phyloP scores from a whole-genome alignment of 148 eudicot genomes.

The Spergularia bocconei region DNA sequence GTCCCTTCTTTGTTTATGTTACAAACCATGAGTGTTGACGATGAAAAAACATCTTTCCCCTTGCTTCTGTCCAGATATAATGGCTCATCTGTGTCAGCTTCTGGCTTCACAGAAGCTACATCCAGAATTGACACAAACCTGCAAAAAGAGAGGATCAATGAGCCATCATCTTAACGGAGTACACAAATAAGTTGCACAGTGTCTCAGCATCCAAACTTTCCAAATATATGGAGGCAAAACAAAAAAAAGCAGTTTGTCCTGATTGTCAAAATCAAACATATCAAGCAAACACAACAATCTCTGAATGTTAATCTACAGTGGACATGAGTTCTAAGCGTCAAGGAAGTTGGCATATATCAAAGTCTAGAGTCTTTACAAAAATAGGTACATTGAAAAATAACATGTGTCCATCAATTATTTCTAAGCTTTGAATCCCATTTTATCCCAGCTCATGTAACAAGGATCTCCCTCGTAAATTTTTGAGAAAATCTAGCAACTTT shows the following conservation, averaged over 20 bases:
- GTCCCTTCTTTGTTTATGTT: constrained; percentile 38
- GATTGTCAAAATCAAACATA: too few relatives aligned
- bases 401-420: too few relatives aligned
- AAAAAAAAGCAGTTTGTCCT: too few relatives aligned
- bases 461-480: too few relatives aligned
- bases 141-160: constrained; percentile 16
- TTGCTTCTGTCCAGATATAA: constrained; percentile 27
- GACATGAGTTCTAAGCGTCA: neutral
- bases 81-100: constrained; percentile 43
- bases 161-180: neutral
- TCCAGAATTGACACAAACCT: constrained; percentile 92
- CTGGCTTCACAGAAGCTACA: constrained; percentile 87
- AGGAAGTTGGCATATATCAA: too few relatives aligned
- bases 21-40: constrained; percentile 84
- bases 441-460: too few relatives aligned
- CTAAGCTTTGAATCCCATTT: too few relatives aligned
- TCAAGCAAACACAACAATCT: too few relatives aligned
- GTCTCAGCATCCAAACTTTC: neutral
- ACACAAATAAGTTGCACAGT: neutral
- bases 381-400: too few relatives aligned
- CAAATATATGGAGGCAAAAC: too few relatives aligned
- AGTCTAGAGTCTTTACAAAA: too few relatives aligned
- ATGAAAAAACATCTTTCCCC: constrained; percentile 52
- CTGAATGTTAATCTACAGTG: neutral
- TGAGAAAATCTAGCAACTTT: too few relatives aligned